A percentile compares a stretch with the other conserved stretches of the same genome.
phyloP scores from a whole-genome alignment of 129 eudicot genomes.

The Tagetes patula region DNA sequence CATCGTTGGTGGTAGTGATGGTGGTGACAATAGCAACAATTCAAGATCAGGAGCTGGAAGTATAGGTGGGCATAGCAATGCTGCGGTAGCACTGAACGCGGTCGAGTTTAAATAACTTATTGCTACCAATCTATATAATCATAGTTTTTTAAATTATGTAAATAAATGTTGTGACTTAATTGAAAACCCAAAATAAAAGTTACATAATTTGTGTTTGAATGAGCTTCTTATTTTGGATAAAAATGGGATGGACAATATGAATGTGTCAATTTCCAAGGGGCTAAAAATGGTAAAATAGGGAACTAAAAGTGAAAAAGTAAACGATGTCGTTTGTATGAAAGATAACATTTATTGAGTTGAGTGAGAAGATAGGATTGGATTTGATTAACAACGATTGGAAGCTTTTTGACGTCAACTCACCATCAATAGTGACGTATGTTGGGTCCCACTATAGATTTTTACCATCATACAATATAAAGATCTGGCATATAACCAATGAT shows the following conservation, averaged over 20 bases:
- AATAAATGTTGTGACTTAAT: conserved; percentile 14
- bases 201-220: background rate
- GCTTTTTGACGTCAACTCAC: conserved; percentile 34
- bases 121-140: conserved; percentile 38
- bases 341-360: conserved; percentile 27
- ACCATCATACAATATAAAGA: background rate
- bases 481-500: too few relatives aligned
- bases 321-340: conserved; percentile 18
- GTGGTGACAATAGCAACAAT: background rate
- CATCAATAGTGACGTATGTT: conserved; percentile 38
- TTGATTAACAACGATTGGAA: conserved; percentile 42
- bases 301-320: conserved; percentile 29
- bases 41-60: conserved; percentile 13
- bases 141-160: conserved; percentile 19
- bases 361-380: conserved; percentile 34
- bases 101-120: conserved; percentile 39
- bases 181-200: conserved; percentile 2
- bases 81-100: conserved; percentile 23
- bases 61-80: conserved; percentile 22
- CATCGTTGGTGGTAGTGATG: conserved; percentile 17
- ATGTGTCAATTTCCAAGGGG: conserved; percentile 35
- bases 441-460: conserved; percentile 23
- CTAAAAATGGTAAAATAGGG: conserved; percentile 31
- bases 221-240: background rate
- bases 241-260: conserved; percentile 32